Evolutionary conservation across 805 yeast genomes (phyloP), one percentile per base, ranked within the genome.

Genomic region (Starmera quercuum): DNA sequence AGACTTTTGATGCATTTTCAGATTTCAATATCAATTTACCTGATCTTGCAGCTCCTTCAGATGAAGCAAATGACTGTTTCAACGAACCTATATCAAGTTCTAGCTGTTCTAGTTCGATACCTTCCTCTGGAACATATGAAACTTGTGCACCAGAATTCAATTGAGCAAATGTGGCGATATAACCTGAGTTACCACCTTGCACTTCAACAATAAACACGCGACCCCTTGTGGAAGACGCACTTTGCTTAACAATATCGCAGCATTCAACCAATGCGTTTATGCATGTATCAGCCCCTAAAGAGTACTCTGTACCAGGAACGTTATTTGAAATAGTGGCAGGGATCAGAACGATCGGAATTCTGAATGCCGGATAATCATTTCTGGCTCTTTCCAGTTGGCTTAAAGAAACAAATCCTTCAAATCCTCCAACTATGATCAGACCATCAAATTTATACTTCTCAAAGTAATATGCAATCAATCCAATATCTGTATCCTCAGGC

Each of bases 131-230:
- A 19, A 80, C 80, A 49, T 83, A 83, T 0, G 84, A 73, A 5
- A 81, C 83, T 38, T 73, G 72, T 3, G 88, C 80, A 45, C 90
- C 90, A 21, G 80, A 71, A 29, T 79, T 75, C 39, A 83, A 59
- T 21, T 80, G 81, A 11, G 79, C 73, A 46, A 67, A 71, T 2
- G 84, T 70, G 15, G 92, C 87, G 46, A 83, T 73, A 53, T 70
- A 83, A 32, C 94, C 94, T 18, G 84, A 78, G 58, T 83, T 76
- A 35, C 94, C 94, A 49, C 94, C 94, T 63, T 83, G 94, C 20
- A 78, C 82, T 51, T 83, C 94, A 40, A 83, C 83, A 23, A 83
- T 84, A 50, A 83, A 83, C 12, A 78, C 82, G 57, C 92, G 68
- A 49, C 82, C 73, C 66, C 90, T 70, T 2, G 87, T 73, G 13